Percentiles rank a stretch among this genome's conserved stretches.
Evolutionary conservation across 2,329 filamentous ascomycete species (phyloP).

Genomic region (Fusarium begoniae): DNA sequence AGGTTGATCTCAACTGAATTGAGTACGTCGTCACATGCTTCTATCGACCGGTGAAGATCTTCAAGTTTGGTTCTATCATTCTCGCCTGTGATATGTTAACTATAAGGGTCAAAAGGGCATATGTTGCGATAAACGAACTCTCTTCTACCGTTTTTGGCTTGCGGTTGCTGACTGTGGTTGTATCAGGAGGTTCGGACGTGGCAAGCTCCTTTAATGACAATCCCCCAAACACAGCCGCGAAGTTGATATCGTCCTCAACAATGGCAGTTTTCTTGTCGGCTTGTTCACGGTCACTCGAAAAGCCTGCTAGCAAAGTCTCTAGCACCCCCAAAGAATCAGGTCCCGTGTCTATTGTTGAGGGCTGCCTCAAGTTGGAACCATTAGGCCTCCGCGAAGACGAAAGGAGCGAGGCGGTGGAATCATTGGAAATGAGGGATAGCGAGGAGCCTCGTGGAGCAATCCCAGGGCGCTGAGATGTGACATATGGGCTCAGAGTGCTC

Average conservation of each 20-base stretch:
- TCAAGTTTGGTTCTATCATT: conserved; percentile 86
- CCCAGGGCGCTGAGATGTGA: conserved; percentile 73
- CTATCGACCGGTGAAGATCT: conserved; percentile 88
- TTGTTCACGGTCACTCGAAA: conserved; percentile 30
- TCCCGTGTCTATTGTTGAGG: conserved; percentile 61
- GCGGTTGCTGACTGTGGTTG: conserved; percentile 45
- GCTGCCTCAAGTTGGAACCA: conserved; percentile 73
- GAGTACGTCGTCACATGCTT: conserved; percentile 90
- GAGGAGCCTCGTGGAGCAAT: conserved; percentile 78
- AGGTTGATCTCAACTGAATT: conserved; percentile 93
- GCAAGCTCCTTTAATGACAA: conserved; percentile 80
- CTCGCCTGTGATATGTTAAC: conserved; percentile 64
- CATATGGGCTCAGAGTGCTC: conserved; percentile 73
- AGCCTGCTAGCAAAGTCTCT: conserved; percentile 54
- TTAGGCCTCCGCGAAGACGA: conserved; percentile 70
- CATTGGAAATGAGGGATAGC: conserved; percentile 78
- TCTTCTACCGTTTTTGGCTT: conserved; percentile 73
- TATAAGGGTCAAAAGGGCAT: neutral
- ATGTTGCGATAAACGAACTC: conserved; percentile 62
- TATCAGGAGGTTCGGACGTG: conserved; percentile 44
- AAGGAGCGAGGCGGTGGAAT: conserved; percentile 80
- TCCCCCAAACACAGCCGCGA: conserved; percentile 80
- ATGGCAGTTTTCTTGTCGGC: conserved; percentile 40
- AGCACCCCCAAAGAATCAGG: conserved; percentile 78
- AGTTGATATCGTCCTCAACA: conserved; percentile 64